Base-by-base conservation (phyloP, 805 yeast species). In the Ogataea angusta region DNA sequence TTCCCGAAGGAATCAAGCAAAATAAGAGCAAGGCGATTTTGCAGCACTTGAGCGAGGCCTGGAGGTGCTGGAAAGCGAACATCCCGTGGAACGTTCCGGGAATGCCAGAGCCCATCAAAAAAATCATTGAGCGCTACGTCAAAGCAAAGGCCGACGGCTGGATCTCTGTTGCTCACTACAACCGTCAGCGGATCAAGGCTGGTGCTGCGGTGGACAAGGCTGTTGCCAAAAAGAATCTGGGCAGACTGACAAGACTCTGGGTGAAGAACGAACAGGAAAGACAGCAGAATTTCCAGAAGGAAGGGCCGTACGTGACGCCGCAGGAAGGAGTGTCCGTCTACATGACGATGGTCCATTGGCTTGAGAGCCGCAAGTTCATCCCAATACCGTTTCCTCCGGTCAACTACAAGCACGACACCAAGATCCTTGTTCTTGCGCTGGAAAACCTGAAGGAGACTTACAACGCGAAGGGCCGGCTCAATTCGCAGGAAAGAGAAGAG, bases 51-150 rank as follows among this genome's bases (percentile, higher is more conserved):
- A 85, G 95, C 57, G 99, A 93, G 62, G 99, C 99, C 0, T 93
- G 99, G 99, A 71, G 99, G 60, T 93, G 98, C 61, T 93, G 99
- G 99, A 93, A 93, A 61, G 99, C 99, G 2, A 91, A 93, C 57
- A 84, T 93, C 43, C 96, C 97, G 0, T 93, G 98, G 98, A 81
- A 87, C 51, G 98, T 93, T 12, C 95, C 96, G 1, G 98, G 98
- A 0, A 69, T 93, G 64, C 99, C 99, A 2, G 84, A 76, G 38
- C 97, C 97, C 0, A 78, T 93, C 18, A 93, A 82, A 50, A 76
- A 78, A 31, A 86, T 93, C 27, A 90, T 93, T 46, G 83, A 86
- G 56, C 76, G 96, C 32, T 93, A 93, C 55, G 82, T 93, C 35
- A 83, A 88, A 55, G 95, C 96, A 1, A 91, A 93, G 60, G 96